Evolutionary conservation across 1,139 yeast species (phyloP), one percentile per base, ranked within the genome.

Genomic region (Blastobotrys serpentis): DNA sequence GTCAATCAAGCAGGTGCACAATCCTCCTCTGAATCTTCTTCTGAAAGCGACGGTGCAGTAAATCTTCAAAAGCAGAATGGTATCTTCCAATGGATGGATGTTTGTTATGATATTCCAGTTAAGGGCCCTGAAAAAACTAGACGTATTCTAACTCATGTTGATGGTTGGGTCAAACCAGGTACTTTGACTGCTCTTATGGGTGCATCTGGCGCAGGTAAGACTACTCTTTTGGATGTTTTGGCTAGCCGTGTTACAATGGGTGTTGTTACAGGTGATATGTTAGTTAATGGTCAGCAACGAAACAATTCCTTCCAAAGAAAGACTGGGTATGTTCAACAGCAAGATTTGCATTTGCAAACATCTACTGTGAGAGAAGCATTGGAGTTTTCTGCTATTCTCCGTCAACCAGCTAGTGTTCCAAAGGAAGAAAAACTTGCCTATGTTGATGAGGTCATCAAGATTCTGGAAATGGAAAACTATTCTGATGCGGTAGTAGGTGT

Each of bases 81-180:
- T 46, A 79, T 82, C 46, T 86, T 85, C 77, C 87, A 84, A 62
- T 86, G 95, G 95, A 79, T 79, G 64, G 79, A 85, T 62, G 80
- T 86, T 46, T 81, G 86, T 53, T 86, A 84, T 63, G 85, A 84
- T 57, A 83, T 86, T 49, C 75, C 81, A 59, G 79, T 84, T 60
- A 84, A 85, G 63, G 61, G 61, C n/a, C 65, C 65, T 42, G 53
- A 78, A n/a, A 86, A 78, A 59, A 73, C 77, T n/a, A 68, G 77
- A 59, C 69, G 72, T 56, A 65, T 78, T 47, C 67, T 82, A 54
- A 73, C 77, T 51, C 71, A 74, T 57, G 77, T 82, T 40, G 80
- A 79, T 56, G 87, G 86, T 41, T 82, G 73, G 64, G 79, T 79
- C 56, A 73, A 76, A 52, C 83, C 84, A 18, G 84, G 84, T 57